A percentile compares a stretch with the other conserved stretches of the same genome.
Evolutionary conservation across 2,329 filamentous ascomycete species (phyloP).

Genomic region (Colletotrichum sp.): DNA sequence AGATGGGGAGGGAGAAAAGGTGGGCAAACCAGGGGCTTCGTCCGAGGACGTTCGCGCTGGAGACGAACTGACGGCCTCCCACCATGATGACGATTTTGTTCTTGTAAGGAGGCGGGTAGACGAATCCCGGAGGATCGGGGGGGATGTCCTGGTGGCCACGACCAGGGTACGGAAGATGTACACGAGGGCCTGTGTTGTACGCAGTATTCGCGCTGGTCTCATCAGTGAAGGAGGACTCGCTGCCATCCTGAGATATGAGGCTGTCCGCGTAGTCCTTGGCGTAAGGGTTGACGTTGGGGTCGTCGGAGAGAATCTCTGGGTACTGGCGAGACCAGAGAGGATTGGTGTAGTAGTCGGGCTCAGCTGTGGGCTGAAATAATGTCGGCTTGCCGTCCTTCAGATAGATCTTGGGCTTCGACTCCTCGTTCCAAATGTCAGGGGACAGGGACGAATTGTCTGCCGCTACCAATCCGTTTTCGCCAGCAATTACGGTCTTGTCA

Average conservation of each 20-base stretch:
- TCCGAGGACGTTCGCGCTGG: conserved; percentile 11
- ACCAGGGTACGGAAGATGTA: neutral
- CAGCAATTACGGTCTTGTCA: neutral
- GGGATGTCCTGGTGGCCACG: neutral
- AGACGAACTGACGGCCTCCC: conserved; percentile 20
- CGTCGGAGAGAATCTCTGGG: conserved; percentile 9
- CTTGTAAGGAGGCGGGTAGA: neutral
- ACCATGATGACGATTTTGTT: conserved; percentile 17
- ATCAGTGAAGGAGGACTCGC: neutral
- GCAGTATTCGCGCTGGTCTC: neutral
- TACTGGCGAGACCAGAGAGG: conserved; percentile 19
- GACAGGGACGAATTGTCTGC: neutral
- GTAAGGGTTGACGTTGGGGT: neutral
- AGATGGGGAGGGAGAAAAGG: conserved; percentile 8
- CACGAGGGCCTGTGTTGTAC: neutral
- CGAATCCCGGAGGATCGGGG: neutral
- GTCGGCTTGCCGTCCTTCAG: conserved; percentile 14
- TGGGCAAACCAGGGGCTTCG: conserved; percentile 11
- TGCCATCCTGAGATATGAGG: neutral
- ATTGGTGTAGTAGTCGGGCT: conserved; percentile 2
- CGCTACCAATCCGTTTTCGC: neutral
- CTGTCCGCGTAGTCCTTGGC: neutral
- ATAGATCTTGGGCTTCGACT: conserved; percentile 12
- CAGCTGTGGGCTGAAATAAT: conserved; percentile 1
- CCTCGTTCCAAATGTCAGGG: conserved; percentile 4